Percentiles rank a stretch among this genome's conserved stretches.
Evolutionary conservation across 2,329 filamentous ascomycete species (phyloP).

Genomic region (Parascedosporium putredinis): DNA sequence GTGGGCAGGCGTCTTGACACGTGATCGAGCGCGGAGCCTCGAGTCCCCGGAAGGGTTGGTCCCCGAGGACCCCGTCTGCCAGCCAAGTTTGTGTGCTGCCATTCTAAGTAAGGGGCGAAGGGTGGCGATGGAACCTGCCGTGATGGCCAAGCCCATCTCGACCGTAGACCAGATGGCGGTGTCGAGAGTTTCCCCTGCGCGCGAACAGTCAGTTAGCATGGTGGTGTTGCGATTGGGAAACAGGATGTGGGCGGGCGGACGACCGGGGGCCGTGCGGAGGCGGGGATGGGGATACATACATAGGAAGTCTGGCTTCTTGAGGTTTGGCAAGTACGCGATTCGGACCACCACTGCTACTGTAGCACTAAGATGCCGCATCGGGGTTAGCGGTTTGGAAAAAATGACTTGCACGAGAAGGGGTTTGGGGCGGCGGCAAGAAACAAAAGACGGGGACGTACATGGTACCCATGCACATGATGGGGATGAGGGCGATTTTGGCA

Average conservation of each 20-base stretch:
- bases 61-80: background rate
- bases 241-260: background rate
- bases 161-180: constrained; percentile 39
- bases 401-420: too few species aligned
- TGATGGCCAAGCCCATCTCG: constrained; percentile 36
- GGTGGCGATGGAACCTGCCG: constrained; percentile 35
- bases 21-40: background rate
- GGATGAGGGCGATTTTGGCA: constrained; percentile 40
- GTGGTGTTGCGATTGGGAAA: background rate
- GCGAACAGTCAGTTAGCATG: too few species aligned
- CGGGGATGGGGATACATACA: constrained; percentile 21
- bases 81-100: constrained; percentile 22
- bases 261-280: background rate
- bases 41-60: background rate
- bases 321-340: constrained; percentile 26
- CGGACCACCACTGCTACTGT: constrained; percentile 32
- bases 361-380: constrained; percentile 21
- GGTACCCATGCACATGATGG: constrained; percentile 46
- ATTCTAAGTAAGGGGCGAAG: constrained; percentile 31
- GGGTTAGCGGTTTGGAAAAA: too few species aligned
- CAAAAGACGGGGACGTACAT: constrained; percentile 21
- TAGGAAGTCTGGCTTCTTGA: constrained; percentile 30
- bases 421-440: background rate
- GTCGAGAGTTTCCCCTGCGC: constrained; percentile 26
- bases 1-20: background rate